Evolutionary conservation across 2,329 filamentous ascomycete species (phyloP).

Genomic region (Neonectria magnoliae): DNA sequence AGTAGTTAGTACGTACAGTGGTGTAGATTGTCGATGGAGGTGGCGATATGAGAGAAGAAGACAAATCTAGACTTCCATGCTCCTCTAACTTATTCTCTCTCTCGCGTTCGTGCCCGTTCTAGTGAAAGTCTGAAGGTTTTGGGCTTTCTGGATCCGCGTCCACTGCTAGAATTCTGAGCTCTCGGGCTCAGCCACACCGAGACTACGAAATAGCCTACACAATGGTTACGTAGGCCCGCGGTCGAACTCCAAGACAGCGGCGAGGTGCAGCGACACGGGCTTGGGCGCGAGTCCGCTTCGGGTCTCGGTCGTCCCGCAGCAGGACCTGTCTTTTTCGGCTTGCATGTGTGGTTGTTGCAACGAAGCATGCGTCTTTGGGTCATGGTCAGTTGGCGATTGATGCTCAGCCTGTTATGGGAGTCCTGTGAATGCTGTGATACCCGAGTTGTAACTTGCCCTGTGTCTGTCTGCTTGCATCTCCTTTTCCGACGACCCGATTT

Average conservation of each 20-base stretch:
- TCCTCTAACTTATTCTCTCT: background rate
- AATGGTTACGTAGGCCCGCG: background rate
- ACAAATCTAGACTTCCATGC: background rate
- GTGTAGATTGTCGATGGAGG: too few species aligned
- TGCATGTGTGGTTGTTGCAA: background rate
- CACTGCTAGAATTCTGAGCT: background rate
- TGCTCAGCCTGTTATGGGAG: too few species aligned
- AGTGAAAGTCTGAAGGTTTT: background rate
- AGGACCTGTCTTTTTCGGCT: background rate
- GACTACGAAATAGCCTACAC: background rate
- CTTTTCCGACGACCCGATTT: background rate
- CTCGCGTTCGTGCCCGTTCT: background rate
- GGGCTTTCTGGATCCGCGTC: background rate
- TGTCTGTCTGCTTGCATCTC: background rate
- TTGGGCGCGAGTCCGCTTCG: background rate
- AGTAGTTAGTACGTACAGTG: background rate
- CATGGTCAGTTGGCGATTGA: background rate
- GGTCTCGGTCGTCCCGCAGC: background rate
- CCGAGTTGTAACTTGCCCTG: too few species aligned
- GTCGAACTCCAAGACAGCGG: background rate
- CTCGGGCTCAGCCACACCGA: background rate
- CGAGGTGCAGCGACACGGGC: background rate
- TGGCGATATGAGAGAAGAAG: background rate
- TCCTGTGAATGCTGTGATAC: background rate
- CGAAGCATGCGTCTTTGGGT: background rate